Percentiles rank a stretch among this genome's conserved stretches.
These are phyloP conservation scores for Thalia dealbata DNA, from an alignment of 176 grass and related monocot genomes.

Conservation along the genomic window DNA sequence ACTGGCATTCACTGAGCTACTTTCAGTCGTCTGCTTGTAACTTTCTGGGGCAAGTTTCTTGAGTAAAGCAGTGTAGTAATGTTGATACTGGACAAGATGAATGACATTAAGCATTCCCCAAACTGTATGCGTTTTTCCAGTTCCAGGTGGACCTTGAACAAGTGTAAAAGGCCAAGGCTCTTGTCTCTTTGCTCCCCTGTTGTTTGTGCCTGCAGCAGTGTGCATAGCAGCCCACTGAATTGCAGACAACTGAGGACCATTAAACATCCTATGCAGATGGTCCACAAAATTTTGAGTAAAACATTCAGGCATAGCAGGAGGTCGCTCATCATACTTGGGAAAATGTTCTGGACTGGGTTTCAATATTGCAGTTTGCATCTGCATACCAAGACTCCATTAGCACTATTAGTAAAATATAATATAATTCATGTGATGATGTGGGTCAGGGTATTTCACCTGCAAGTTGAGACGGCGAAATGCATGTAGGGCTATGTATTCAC, in stretches of 20 bases:
- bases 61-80: slow-evolving; percentile 90
- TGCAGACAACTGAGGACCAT: slow-evolving; percentile 78
- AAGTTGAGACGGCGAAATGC: slow-evolving; percentile 78
- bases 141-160: slow-evolving; percentile 93
- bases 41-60: slow-evolving; percentile 99
- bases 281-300: slow-evolving; percentile 87
- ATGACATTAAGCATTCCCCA: slow-evolving; percentile 99
- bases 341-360: slow-evolving; percentile 94
- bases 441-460: slow-evolving; percentile 39
- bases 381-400: slow-evolving; percentile 21
- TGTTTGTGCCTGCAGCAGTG: slow-evolving; percentile 92
- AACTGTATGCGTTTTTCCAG: slow-evolving; percentile 96
- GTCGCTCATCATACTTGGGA: slow-evolving; percentile 89
- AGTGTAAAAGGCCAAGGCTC: slow-evolving; percentile 98
- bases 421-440: slow-evolving; percentile 13
- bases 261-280: slow-evolving; percentile 75
- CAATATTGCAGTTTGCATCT: slow-evolving; percentile 99
- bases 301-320: slow-evolving; percentile 86
- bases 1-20: slow-evolving; percentile 36
- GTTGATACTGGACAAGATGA: slow-evolving; percentile 98
- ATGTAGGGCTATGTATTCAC: slow-evolving; percentile 93
- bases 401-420: slow-evolving; percentile 1
- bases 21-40: slow-evolving; percentile 76
- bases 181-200: slow-evolving; percentile 65
- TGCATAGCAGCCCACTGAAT: slow-evolving; percentile 99